Base-by-base conservation (phyloP, 768 basidiomycete species). In the Plicaturopsis crispa region DNA sequence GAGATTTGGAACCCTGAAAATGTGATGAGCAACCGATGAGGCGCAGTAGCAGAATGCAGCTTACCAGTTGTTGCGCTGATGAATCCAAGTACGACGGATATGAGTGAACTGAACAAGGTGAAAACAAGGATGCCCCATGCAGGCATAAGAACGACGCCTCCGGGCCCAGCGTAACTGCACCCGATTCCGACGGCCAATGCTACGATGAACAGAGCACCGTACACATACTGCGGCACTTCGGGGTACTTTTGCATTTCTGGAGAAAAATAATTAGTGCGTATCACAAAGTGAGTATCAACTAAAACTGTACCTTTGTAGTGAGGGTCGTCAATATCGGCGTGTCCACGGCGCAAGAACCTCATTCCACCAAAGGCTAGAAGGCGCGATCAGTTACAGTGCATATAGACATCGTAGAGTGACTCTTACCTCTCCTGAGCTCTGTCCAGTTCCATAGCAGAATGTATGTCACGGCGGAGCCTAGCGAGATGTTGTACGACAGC, bases 221-320 rank as follows among this genome's bases (percentile, higher is more conserved):
- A 77, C 50, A 65, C 73, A 69, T 67, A 75, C 45, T 69, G 67
- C 7, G 74, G 74, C 1, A 73, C 73, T 47, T 75, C 73, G 11
- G 55, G 53, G 44, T 75, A 75, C 41, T 67, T 69, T 43, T 62
- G 57, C 69, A 75, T 75, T 39, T 62, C 68, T 70, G 42, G 4
- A 32, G 40, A 18, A 17, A 22, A 10, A 19, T 39, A 18, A 39
- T n/a, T 36, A 0, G 2, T 13, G n/a, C 23, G 33, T 14, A 19
- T 26, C 11, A 28, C 31, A n/a, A 36, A 13, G 33, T 28, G 34
- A 4, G 4, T 24, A 17, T 13, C 10, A 16, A 30, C 24, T 3
- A 12, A 18, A 7, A n/a, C 48, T 54, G 30, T 32, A 67, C 69
- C 58, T 52, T 63, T 54, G 44, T 67, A 72, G 51, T 72, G 72